A percentile compares a stretch with the other conserved stretches of the same genome.
phyloP scores from a whole-genome alignment of 2,329 filamentous ascomycete species.

The Verticillium nonalfalfae region DNA sequence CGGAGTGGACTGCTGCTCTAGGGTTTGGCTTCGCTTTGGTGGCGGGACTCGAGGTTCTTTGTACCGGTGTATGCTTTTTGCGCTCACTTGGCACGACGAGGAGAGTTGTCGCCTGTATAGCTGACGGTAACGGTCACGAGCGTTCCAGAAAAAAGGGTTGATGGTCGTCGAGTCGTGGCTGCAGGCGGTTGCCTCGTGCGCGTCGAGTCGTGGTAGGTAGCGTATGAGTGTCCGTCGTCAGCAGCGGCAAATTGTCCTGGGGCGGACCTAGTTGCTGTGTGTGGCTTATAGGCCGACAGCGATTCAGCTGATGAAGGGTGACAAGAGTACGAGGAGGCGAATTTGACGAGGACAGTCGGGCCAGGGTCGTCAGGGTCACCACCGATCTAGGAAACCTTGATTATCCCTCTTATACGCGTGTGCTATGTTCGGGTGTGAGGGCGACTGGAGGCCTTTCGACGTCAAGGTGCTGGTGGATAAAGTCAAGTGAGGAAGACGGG shows the following conservation, averaged over 20 bases:
- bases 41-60: neutral
- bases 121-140: neutral
- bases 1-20: neutral
- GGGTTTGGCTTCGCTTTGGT: neutral
- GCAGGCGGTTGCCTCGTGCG: neutral
- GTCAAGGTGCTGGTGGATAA: neutral
- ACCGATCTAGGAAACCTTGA: neutral
- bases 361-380: neutral
- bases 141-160: neutral
- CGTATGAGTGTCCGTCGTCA: neutral
- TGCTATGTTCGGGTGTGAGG: neutral
- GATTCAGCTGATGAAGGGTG: neutral
- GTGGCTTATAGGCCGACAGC: neutral
- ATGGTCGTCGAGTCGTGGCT: neutral
- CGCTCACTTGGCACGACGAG: too few relatives aligned
- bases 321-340: neutral
- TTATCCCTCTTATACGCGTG: neutral
- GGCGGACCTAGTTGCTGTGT: neutral
- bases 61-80: neutral
- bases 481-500: neutral
- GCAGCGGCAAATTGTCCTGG: neutral
- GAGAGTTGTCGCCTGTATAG: neutral
- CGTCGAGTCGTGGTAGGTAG: neutral
- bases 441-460: neutral
- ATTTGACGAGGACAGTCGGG: neutral